These are phyloP conservation scores for Blastobotrys peoriensis DNA, from an alignment of 805 yeast species.

Conservation along the genomic window DNA sequence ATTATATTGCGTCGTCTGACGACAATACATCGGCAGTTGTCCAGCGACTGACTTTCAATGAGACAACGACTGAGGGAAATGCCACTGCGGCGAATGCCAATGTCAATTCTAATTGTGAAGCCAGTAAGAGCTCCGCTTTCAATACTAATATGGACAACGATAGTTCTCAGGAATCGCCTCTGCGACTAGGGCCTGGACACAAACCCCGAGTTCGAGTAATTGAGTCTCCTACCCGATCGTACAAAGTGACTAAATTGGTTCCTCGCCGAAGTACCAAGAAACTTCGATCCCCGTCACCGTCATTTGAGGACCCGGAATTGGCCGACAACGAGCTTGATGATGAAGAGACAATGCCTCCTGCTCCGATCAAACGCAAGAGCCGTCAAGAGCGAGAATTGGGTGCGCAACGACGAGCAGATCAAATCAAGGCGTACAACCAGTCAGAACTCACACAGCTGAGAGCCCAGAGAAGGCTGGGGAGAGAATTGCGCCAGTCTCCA, in stretches of 20 bases:
- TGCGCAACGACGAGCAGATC: background rate
- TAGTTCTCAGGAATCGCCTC: background rate
- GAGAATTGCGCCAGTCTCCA: background rate
- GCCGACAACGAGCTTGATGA: background rate
- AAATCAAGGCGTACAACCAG: constrained; percentile 1
- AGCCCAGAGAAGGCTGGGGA: background rate
- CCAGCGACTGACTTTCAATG: background rate
- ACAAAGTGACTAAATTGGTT: background rate
- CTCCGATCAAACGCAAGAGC: background rate
- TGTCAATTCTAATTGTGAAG: background rate
- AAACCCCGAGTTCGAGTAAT: too few relatives aligned
- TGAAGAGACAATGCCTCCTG: background rate
- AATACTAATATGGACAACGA: background rate
- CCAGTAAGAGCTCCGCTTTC: background rate
- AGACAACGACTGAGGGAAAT: background rate
- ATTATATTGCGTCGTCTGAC: background rate
- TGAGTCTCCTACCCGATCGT: background rate
- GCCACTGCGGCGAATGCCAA: background rate
- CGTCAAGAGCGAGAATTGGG: background rate
- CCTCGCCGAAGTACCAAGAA: background rate
- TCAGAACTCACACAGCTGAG: constrained; percentile 1
- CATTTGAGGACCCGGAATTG: background rate
- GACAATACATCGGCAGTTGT: background rate
- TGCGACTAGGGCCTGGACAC: too few relatives aligned
- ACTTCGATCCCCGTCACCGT: background rate